Evolutionary conservation across 495 filamentous ascomycete genomes (phyloP), one percentile per base, ranked within the genome.

Genomic region (Xylaria acuta): DNA sequence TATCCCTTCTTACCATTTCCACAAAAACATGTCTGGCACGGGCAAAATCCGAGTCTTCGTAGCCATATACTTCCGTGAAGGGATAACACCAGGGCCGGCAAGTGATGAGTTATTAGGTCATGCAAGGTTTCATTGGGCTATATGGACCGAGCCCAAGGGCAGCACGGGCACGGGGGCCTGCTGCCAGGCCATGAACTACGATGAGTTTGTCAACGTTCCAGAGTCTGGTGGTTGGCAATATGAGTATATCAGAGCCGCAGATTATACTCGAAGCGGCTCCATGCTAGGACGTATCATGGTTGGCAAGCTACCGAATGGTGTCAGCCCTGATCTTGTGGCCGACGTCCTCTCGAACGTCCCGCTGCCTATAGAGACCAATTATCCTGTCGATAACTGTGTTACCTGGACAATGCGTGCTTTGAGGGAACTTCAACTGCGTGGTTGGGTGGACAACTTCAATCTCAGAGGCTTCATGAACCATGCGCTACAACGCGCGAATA

Each of bases 241-340:
- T 43, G 22, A 43, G 22, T 64, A 25, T n/a, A 22, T 9, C n/a
- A 22, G 8, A 3, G 20, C 1, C n/a, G 36, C 36, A 20, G 36
- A 43, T n/a, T 64, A 16, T 16, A 25, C 60, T 2, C 60, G 60
- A 43, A 64, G 60, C 11, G 16, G 11, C 60, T 22, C 60, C 5
- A 64, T 64, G 60, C 38, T 64, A 9, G 60, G 60, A 27, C 60
- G 60, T 43, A 64, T 64, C n/a, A 64, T 64, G 60, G 60, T 64
- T 25, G 60, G 60, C 36, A 64, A 64, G 60, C 36, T 64, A 11
- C 60, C 60, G 32, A 64, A 64, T 4, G 38, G n/a, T 36, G 38
- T 64, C 3, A 14, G n/a, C 60, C 60, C 36, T 8, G 36, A 64
- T 1, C 6, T 20, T 20, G n/a, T 64, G 60, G 22, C n/a, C 60